phyloP scores from a whole-genome alignment of 352 stramenopile genomes.

The Pythium guiyangense region DNA sequence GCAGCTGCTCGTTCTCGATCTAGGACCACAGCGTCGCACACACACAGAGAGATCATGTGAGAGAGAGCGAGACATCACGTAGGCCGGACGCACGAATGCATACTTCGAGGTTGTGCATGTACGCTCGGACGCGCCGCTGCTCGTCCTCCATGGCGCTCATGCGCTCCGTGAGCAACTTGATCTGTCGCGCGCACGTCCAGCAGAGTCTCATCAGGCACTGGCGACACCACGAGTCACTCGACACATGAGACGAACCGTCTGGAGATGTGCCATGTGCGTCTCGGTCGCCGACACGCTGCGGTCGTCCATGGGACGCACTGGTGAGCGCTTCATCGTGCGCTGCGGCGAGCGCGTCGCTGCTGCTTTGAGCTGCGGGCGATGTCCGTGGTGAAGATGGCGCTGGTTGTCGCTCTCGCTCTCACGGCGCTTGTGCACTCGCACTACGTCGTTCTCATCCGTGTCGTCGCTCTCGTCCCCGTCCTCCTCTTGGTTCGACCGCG shows the following conservation, averaged over 20 bases:
- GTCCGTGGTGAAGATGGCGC: not conserved
- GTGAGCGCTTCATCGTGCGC: not conserved
- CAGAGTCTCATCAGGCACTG: not conserved
- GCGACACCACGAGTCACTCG: not conserved
- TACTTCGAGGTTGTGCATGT: constrained; percentile 45
- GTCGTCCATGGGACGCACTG: constrained; percentile 5
- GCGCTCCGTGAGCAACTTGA: constrained; percentile 50
- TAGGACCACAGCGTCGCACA: constrained; percentile 2
- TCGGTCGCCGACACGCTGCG: constrained; percentile 4
- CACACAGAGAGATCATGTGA: not conserved
- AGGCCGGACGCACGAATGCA: not conserved
- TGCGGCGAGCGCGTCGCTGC: constrained; percentile 1
- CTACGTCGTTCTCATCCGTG: constrained; percentile 1
- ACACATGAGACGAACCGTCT: constrained; percentile 22
- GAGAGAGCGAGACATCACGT: not conserved
- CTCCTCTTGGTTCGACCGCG: constrained; percentile 1
- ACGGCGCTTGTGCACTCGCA: not conserved
- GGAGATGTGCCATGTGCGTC: constrained; percentile 25
- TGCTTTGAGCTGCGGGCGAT: constrained; percentile 1
- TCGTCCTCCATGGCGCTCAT: constrained; percentile 45
- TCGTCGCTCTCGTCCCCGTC: constrained; percentile 11
- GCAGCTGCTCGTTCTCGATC: constrained; percentile 35
- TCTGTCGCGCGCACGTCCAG: constrained; percentile 19
- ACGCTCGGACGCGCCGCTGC: constrained; percentile 26
- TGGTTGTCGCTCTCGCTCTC: constrained; percentile 8